Conservation (phyloP, 192 early-diverging fungal genomes). For the Martensiomyces pterosporus region DNA sequence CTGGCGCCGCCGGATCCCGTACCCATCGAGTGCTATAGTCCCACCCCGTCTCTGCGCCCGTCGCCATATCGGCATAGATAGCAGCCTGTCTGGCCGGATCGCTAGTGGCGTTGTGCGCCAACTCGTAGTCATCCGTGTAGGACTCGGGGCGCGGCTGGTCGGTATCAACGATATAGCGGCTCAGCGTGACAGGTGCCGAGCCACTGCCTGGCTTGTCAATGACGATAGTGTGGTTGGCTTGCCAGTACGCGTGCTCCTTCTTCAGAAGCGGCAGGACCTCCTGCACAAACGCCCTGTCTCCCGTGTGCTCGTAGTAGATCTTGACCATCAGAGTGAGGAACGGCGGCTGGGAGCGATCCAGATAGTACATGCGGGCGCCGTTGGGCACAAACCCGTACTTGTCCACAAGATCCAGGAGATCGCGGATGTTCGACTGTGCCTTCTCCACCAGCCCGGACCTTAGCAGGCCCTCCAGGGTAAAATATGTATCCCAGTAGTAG, state of each 20-base stretch:
- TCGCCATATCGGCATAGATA: constrained; percentile 62
- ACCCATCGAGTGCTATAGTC: constrained; percentile 69
- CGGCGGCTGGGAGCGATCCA: constrained; percentile 74
- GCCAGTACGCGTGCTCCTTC: constrained; percentile 64
- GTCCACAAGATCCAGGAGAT: constrained; percentile 59
- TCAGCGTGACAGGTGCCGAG: constrained; percentile 19
- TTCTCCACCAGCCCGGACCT: constrained; percentile 51
- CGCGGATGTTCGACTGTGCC: constrained; percentile 53
- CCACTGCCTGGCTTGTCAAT: constrained; percentile 8
- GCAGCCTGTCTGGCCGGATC: constrained; percentile 8
- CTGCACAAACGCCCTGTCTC: constrained; percentile 45
- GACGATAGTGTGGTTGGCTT: constrained; percentile 47
- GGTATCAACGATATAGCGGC: constrained; percentile 55
- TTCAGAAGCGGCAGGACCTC: constrained; percentile 54
- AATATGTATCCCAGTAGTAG: constrained; percentile 76
- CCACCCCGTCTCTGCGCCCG: constrained; percentile 70
- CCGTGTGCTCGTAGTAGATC: constrained; percentile 53
- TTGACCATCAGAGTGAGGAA: constrained; percentile 66
- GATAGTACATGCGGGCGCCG: constrained; percentile 69
- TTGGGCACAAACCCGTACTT: constrained; percentile 69
- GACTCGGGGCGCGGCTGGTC: constrained; percentile 61
- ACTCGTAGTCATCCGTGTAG: constrained; percentile 56
- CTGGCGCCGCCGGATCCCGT: constrained; percentile 11
- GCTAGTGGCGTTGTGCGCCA: constrained; percentile 46
- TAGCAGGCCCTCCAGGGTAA: constrained; percentile 62